phyloP scores from a whole-genome alignment of 306 rosid species.

The Spatholobus suberectus region DNA sequence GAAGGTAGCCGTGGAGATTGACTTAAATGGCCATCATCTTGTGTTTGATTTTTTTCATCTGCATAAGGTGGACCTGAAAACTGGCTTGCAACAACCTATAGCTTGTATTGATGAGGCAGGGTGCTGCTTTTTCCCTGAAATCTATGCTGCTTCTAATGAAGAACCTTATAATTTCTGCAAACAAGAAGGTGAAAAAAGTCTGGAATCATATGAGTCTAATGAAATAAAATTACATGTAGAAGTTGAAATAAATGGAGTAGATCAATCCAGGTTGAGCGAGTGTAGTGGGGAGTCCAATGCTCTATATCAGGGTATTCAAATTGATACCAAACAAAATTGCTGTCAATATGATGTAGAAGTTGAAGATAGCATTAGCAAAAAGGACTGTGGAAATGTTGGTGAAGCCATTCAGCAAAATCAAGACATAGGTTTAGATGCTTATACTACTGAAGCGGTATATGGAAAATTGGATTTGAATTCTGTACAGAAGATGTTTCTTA shows the following conservation, averaged over 20 bases:
- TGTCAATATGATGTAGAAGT: slow-evolving; percentile 51
- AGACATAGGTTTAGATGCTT: slow-evolving; percentile 43
- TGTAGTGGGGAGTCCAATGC: slow-evolving; percentile 86
- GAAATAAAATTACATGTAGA: slow-evolving; percentile 80
- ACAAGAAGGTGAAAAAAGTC: slow-evolving; percentile 36
- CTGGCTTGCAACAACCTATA: slow-evolving; percentile 71
- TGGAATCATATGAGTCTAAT: slow-evolving; percentile 47
- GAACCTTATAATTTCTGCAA: slow-evolving; percentile 38
- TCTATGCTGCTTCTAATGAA: slow-evolving; percentile 49
- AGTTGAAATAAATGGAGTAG: slow-evolving; percentile 72
- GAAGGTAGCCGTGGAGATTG: slow-evolving; percentile 72
- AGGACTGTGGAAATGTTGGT: slow-evolving; percentile 45
- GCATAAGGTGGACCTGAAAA: slow-evolving; percentile 72
- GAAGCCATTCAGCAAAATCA: slow-evolving; percentile 46
- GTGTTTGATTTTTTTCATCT: slow-evolving; percentile 86
- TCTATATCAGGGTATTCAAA: slow-evolving; percentile 48
- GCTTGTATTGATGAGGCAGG: slow-evolving; percentile 95
- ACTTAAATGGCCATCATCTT: slow-evolving; percentile 59
- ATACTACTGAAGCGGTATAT: slow-evolving; percentile 47
- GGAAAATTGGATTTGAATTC: slow-evolving; percentile 54
- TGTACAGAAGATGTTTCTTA: slow-evolving; percentile 66
- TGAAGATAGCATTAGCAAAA: slow-evolving; percentile 65
- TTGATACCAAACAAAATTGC: slow-evolving; percentile 50
- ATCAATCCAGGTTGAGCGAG: slow-evolving; percentile 57
- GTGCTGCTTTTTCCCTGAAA: slow-evolving; percentile 87